Conservation (phyloP, 2,329 filamentous ascomycete species). For the Nemania sp. region DNA sequence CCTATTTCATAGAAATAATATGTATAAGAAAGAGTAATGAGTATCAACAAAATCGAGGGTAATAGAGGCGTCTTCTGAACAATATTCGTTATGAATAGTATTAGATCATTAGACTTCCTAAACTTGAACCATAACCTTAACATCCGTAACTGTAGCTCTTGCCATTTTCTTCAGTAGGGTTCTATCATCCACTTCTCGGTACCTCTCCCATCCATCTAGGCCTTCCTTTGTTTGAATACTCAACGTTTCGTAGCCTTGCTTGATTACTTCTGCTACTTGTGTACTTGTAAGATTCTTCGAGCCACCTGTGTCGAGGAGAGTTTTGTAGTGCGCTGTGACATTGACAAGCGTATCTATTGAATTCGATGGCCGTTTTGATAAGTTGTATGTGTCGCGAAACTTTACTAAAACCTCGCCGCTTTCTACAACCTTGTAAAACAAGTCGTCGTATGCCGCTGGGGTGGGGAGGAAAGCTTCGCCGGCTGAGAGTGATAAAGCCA, state of each 20-base stretch:
- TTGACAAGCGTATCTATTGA: conserved; percentile 87
- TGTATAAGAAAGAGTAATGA: not conserved
- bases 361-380: conserved; percentile 69
- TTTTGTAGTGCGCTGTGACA: conserved; percentile 87
- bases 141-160: conserved; percentile 76
- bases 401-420: conserved; percentile 83
- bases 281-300: conserved; percentile 75
- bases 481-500: conserved; percentile 84
- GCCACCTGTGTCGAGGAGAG: conserved; percentile 67
- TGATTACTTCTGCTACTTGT: conserved; percentile 91
- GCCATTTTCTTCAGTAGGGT: conserved; percentile 88
- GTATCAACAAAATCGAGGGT: not conserved
- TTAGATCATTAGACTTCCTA: conserved; percentile 40
- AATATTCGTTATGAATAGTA: conserved; percentile 21
- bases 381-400: conserved; percentile 81
- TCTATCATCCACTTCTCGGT: conserved; percentile 88
- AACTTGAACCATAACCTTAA: conserved; percentile 63
- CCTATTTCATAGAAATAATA: not conserved
- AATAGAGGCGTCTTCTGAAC: conserved; percentile 2
- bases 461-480: conserved; percentile 93
- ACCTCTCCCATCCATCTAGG: conserved; percentile 85
- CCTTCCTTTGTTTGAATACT: conserved; percentile 91
- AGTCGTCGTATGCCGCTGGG: conserved; percentile 88
- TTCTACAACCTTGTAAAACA: conserved; percentile 99
- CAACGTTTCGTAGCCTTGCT: conserved; percentile 94